A percentile compares a stretch with the other conserved stretches of the same genome.
Conservation (phyloP, 345 rosid genomes). For the Rhizophora mangle region DNA sequence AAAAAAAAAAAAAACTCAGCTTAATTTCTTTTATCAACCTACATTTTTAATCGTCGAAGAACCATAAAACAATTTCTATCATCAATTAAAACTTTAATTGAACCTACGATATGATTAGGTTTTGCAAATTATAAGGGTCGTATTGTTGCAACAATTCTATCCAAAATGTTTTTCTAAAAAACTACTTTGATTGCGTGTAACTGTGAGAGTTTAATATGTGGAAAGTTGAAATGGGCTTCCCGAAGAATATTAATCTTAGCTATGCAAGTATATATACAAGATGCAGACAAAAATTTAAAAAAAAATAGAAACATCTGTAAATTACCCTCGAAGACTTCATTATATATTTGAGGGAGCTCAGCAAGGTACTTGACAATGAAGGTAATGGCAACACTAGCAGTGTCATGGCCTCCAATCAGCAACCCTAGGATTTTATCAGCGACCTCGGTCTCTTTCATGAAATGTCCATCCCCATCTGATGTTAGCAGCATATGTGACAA, state of each 20-base stretch:
- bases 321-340: conserved; percentile 12
- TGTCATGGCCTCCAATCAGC: conserved; percentile 26
- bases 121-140: no score
- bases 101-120: no score
- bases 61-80: no score
- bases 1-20: background rate
- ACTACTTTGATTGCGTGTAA: no score
- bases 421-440: conserved; percentile 12
- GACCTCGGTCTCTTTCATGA: conserved; percentile 9
- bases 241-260: conserved; percentile 5
- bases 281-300: background rate
- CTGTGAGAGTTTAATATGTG: background rate
- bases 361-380: conserved; percentile 24
- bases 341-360: conserved; percentile 18
- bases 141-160: no score
- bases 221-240: background rate
- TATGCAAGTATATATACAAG: background rate
- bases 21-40: no score
- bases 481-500: conserved; percentile 19
- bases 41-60: no score
- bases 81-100: no score
- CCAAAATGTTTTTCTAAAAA: no score
- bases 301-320: background rate
- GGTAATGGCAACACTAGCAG: conserved; percentile 23
- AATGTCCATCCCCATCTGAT: conserved; percentile 14